These are phyloP conservation scores for Alternaria rosae DNA, from an alignment of 2,329 filamentous ascomycete species.

Conservation along the genomic window DNA sequence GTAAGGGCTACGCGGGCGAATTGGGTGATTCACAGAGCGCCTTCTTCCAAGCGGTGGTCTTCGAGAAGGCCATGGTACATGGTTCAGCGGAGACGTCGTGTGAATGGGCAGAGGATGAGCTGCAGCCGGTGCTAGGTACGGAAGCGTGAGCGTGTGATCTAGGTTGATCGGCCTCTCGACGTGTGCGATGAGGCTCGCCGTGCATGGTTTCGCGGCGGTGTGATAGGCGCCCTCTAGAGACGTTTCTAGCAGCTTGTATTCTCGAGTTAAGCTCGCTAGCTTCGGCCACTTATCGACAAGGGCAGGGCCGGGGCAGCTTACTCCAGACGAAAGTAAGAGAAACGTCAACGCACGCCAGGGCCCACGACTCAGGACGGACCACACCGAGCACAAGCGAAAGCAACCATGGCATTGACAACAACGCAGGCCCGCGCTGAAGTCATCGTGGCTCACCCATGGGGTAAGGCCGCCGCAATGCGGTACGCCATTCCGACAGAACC, in stretches of 20 bases:
- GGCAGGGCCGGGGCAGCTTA: constrained; percentile 23
- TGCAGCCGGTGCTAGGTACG: constrained; percentile 19
- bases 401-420: not conserved
- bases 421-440: constrained; percentile 13
- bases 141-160: constrained; percentile 32
- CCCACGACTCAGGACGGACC: constrained; percentile 19
- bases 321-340: constrained; percentile 11
- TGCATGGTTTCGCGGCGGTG: constrained; percentile 29
- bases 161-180: constrained; percentile 19
- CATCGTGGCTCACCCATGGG: constrained; percentile 15
- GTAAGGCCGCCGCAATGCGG: constrained; percentile 21
- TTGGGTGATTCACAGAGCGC: constrained; percentile 29
- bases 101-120: constrained; percentile 10
- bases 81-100: constrained; percentile 12
- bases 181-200: constrained; percentile 23
- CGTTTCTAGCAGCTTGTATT: constrained; percentile 24
- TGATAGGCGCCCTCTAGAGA: constrained; percentile 18
- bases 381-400: constrained; percentile 9
- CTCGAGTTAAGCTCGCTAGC: constrained; percentile 13
- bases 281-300: constrained; percentile 27
- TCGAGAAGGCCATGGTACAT: constrained; percentile 36
- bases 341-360: constrained; percentile 12
- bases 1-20: constrained; percentile 20
- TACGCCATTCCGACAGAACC: constrained; percentile 26
- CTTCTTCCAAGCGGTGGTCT: constrained; percentile 34